Evolutionary conservation across 2,329 filamentous ascomycete species (phyloP).

Genomic region (Domatiomyces globalis): DNA sequence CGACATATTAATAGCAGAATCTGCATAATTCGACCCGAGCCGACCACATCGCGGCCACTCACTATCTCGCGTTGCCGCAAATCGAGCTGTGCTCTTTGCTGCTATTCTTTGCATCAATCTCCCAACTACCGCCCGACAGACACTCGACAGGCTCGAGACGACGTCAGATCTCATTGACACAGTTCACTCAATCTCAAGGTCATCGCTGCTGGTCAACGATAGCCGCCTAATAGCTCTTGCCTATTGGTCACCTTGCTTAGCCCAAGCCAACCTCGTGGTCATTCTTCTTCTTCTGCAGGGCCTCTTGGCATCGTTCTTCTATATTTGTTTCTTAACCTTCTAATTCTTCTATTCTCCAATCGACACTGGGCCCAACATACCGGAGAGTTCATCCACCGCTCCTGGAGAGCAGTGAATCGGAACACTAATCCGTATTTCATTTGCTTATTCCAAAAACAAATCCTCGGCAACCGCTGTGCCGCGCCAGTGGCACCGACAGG

Average conservation of each 20-base stretch:
- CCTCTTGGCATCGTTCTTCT: not conserved
- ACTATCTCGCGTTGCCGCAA: not conserved
- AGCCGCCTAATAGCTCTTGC: slow-evolving; percentile 13
- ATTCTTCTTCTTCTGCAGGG: not conserved
- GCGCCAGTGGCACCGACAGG: not conserved
- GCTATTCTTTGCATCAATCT: slow-evolving; percentile 2
- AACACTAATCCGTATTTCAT: not conserved
- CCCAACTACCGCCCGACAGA: not conserved
- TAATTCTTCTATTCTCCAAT: not conserved
- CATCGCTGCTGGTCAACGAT: slow-evolving; percentile 17
- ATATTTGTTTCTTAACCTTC: not conserved
- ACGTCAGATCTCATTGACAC: not conserved
- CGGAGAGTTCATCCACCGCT: not conserved
- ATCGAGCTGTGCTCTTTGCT: slow-evolving; percentile 12
- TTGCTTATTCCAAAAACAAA: not conserved
- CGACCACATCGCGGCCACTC: not conserved
- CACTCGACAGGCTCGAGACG: slow-evolving; percentile 1
- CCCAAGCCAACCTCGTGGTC: slow-evolving; percentile 1
- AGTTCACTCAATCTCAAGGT: slow-evolving; percentile 6
- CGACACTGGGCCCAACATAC: not conserved
- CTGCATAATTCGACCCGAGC: not conserved
- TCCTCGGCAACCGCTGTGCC: not conserved
- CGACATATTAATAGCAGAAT: slow-evolving; percentile 1
- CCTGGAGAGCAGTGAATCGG: slow-evolving; percentile 7
- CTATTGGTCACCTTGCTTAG: slow-evolving; percentile 1